Evolutionary conservation across 2,329 filamentous ascomycete genomes (phyloP).

Genomic region (Arthrobotrys sphaeroides): DNA sequence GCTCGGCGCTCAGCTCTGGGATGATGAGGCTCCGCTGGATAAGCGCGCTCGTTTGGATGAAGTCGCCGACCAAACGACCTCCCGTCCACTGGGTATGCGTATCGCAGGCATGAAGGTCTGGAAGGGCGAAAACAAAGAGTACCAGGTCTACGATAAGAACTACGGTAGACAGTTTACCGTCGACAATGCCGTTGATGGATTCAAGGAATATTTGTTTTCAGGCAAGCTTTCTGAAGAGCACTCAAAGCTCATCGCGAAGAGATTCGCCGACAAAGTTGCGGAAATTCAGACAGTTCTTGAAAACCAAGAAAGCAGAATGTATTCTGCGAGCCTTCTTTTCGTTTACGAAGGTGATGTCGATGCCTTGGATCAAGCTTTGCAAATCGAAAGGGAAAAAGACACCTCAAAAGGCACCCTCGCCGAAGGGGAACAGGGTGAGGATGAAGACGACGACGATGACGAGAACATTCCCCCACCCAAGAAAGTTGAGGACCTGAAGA

Average conservation of each 20-base stretch:
- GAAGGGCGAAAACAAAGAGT: conserved; percentile 76
- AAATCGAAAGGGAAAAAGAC: conserved; percentile 60
- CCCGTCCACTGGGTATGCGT: conserved; percentile 70
- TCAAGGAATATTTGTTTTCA: conserved; percentile 68
- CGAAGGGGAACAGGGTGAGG: conserved; percentile 59
- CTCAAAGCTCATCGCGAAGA: conserved; percentile 62
- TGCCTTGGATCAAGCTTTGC: conserved; percentile 66
- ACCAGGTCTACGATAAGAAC: conserved; percentile 72
- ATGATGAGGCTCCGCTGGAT: conserved; percentile 71
- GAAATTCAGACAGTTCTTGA: conserved; percentile 69
- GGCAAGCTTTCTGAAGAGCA: conserved; percentile 62
- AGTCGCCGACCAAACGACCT: conserved; percentile 70
- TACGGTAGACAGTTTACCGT: conserved; percentile 71
- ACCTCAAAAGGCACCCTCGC: conserved; percentile 42
- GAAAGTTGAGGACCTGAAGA: conserved; percentile 79
- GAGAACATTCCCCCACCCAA: conserved; percentile 63
- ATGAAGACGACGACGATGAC: conserved; percentile 67
- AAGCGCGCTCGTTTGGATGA: conserved; percentile 71
- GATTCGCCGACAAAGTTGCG: conserved; percentile 65
- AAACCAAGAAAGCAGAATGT: conserved; percentile 73
- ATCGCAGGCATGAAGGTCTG: conserved; percentile 83
- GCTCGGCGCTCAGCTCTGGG: conserved; percentile 85
- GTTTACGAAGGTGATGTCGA: conserved; percentile 73
- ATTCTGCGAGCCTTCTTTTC: conserved; percentile 72
- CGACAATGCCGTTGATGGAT: conserved; percentile 68